These are phyloP conservation scores for Botryosphaeria dothidea DNA, from an alignment of 2,329 filamentous ascomycete genomes.

Conservation along the genomic window DNA sequence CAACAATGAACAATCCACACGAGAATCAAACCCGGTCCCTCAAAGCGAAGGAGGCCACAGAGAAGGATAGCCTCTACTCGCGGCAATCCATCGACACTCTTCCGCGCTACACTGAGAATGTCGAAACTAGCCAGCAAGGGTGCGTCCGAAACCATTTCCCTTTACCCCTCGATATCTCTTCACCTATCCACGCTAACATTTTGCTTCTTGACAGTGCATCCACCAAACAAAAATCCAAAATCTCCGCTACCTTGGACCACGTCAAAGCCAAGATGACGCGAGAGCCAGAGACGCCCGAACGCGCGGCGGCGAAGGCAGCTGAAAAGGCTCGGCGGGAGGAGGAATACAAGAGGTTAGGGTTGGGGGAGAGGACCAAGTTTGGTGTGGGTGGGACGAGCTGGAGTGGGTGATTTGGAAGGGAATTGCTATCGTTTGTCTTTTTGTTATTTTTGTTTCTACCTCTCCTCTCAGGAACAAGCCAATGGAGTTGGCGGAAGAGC, in stretches of 20 bases:
- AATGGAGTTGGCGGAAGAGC: too few relatives aligned
- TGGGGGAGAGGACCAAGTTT: constrained; percentile 8
- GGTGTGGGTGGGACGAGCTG: constrained; percentile 3
- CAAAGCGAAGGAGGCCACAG: not conserved
- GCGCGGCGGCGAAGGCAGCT: not conserved
- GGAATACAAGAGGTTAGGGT: constrained; percentile 5
- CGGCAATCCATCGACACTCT: not conserved
- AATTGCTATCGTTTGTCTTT: too few relatives aligned
- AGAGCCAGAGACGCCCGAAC: not conserved
- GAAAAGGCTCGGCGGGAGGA: constrained; percentile 3
- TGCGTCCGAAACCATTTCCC: not conserved
- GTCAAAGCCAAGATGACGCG: constrained; percentile 4
- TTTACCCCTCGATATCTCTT: not conserved
- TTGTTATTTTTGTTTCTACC: not conserved
- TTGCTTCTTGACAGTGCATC: not conserved
- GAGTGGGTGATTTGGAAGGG: not conserved
- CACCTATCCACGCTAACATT: not conserved
- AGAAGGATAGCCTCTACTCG: not conserved
- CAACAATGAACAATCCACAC: not conserved
- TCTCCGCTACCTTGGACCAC: not conserved
- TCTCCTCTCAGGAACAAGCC: too few relatives aligned
- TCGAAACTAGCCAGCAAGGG: not conserved
- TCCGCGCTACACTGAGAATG: not conserved
- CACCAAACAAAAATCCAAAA: not conserved
- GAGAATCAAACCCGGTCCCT: not conserved